A percentile compares a stretch with the other conserved stretches of the same genome.
These are phyloP conservation scores for Vanderwaltozyma polyspora DNA, from an alignment of 805 yeast genomes.

Conservation along the genomic window DNA sequence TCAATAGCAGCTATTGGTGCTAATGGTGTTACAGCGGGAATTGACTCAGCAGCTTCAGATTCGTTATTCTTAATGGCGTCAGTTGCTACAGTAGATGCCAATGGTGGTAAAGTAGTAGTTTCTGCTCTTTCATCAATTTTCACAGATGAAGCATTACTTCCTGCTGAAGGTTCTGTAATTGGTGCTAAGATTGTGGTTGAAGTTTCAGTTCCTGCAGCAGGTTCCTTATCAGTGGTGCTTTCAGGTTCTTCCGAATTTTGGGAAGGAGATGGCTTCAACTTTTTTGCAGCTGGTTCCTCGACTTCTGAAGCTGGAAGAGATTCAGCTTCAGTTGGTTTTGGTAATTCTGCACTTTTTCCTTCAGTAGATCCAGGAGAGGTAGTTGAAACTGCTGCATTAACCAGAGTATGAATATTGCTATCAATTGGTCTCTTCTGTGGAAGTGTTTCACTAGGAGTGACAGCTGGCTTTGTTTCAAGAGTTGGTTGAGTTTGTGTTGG, in stretches of 20 bases:
- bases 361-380: neutral
- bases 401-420: conserved; percentile 22
- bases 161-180: too few relatives aligned
- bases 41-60: too few relatives aligned
- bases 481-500: neutral
- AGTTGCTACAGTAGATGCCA: too few relatives aligned
- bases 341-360: neutral
- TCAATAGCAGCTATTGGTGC: too few relatives aligned
- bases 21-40: too few relatives aligned
- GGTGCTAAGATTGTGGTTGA: neutral
- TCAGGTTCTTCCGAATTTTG: neutral
- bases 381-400: conserved; percentile 18
- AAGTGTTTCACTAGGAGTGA: conserved; percentile 1
- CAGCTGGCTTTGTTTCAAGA: neutral
- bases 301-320: too few relatives aligned
- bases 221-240: neutral
- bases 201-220: neutral
- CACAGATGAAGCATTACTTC: too few relatives aligned
- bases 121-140: too few relatives aligned
- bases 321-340: neutral
- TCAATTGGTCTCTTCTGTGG: conserved; percentile 22
- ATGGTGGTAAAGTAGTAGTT: too few relatives aligned
- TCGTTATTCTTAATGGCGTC: too few relatives aligned
- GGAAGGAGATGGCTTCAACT: too few relatives aligned
- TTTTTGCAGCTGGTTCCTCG: neutral